A percentile compares a stretch with the other conserved stretches of the same genome.
Conservation (phyloP, 495 filamentous ascomycete species). For the Penicillium simplicissimum region DNA sequence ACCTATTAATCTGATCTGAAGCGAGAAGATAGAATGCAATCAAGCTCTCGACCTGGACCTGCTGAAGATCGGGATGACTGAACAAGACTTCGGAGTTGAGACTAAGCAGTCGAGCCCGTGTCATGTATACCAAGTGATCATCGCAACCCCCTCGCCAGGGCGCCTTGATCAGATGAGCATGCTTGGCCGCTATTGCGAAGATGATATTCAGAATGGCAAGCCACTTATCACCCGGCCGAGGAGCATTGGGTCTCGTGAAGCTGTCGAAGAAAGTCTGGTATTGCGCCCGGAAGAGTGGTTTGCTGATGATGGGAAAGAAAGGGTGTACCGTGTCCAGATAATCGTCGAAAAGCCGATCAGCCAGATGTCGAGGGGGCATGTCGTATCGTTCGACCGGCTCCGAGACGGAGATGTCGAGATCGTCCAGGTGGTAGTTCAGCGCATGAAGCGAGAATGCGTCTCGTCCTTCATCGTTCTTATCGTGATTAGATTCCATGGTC, state of each 20-base stretch:
- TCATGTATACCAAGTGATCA: constrained; percentile 51
- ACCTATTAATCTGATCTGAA: constrained; percentile 66
- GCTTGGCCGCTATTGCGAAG: constrained; percentile 59
- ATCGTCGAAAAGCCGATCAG: constrained; percentile 49
- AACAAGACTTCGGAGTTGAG: constrained; percentile 56
- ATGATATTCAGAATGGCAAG: constrained; percentile 60
- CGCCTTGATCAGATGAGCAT: constrained; percentile 47
- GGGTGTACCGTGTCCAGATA: constrained; percentile 52
- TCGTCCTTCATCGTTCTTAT: constrained; percentile 2
- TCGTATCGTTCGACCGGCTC: constrained; percentile 46
- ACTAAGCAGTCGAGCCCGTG: constrained; percentile 60
- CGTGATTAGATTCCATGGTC: constrained; percentile 11
- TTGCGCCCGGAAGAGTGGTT: constrained; percentile 34
- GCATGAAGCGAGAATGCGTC: constrained; percentile 24
- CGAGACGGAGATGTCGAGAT: constrained; percentile 41
- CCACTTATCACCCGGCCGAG: constrained; percentile 43
- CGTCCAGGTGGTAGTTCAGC: constrained; percentile 55
- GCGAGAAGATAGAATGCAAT: constrained; percentile 62
- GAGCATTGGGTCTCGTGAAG: background rate
- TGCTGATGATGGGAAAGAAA: constrained; percentile 57
- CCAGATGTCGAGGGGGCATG: constrained; percentile 48
- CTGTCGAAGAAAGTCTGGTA: constrained; percentile 32
- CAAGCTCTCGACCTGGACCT: constrained; percentile 60
- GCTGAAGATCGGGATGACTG: constrained; percentile 61
- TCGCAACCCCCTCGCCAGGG: constrained; percentile 39